These are phyloP conservation scores for Cytidiella melzeri DNA, from an alignment of 768 basidiomycete species.

Conservation along the genomic window DNA sequence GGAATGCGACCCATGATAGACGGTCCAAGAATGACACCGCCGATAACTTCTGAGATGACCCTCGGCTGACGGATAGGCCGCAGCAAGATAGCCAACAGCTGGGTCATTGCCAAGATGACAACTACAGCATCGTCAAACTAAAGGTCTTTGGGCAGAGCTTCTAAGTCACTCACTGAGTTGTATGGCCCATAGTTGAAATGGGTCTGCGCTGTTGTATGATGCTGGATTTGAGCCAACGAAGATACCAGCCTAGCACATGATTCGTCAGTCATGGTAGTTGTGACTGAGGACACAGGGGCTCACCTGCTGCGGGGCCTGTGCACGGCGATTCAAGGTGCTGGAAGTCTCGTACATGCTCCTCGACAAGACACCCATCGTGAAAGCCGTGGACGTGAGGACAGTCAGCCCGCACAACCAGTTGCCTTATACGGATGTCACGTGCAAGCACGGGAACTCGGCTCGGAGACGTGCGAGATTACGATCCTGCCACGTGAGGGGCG, in stretches of 20 bases:
- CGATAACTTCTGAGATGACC: constrained; percentile 93
- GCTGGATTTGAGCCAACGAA: constrained; percentile 71
- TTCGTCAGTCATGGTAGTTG: neutral
- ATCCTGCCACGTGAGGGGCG: no score
- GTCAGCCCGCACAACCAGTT: no score
- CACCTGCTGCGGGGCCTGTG: constrained; percentile 42
- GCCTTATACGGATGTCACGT: no score
- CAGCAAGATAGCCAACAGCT: constrained; percentile 61
- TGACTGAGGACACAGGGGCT: no score
- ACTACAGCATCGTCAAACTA: constrained; percentile 38
- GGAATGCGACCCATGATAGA: constrained; percentile 78
- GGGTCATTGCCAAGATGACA: constrained; percentile 77
- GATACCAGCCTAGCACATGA: constrained; percentile 55
- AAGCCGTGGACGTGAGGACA: no score
- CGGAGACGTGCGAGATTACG: no score
- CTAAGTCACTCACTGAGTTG: constrained; percentile 50
- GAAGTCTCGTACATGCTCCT: constrained; percentile 28
- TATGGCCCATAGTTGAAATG: constrained; percentile 71
- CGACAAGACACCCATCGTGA: constrained; percentile 44
- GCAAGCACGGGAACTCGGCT: no score
- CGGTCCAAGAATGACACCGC: constrained; percentile 76
- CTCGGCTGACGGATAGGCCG: constrained; percentile 75
- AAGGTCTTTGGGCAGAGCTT: neutral
- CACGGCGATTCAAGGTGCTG: constrained; percentile 33
- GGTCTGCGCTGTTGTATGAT: constrained; percentile 54